Evolutionary conservation across 495 filamentous ascomycete species (phyloP), one percentile per base, ranked within the genome.

Genomic region (Aspergillus sclerotiicarbonarius): DNA sequence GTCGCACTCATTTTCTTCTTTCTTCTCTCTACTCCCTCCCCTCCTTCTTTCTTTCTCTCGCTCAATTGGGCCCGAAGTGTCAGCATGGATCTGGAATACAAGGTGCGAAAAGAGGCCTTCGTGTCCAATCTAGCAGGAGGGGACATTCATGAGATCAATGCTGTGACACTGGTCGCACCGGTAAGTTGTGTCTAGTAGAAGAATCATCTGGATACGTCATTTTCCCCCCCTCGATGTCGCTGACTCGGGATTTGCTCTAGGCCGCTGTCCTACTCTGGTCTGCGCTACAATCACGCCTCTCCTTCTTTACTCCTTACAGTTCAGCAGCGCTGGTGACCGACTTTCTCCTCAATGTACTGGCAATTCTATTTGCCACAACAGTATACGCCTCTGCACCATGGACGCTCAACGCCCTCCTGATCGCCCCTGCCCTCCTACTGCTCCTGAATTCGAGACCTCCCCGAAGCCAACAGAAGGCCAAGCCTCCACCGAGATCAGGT

Each of bases 61-160:
- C 31, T 21, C 19, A 20, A 25, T 32, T 43, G 53, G 39, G 39
- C 15, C 18, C 18, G 13, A 10, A 44, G 2, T 35, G 7, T 50
- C 43, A 71, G 44, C 19, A 86, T 85, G 84, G 81, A 81, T 46
- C 71, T 76, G 29, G 85, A 78, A 72, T 93, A 96, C 76, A 99
- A 98, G 76, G 82, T 86, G 51, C 81, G 86, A 51, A 99, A 98
- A 71, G 92, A 96, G 79, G 90, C 90, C 55, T 96, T 96, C 67
- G 94, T 99, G 63, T 96, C 93, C 18, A 89, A 91, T 67, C 85
- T 96, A 32, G 84, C 87, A n/a, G 94, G 94, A 37, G 91, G 93
- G 39, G 78, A 82, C 13, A 87, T 97, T 48, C 67, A 75, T 29
- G 94, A 99, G 67, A 93, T 99, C 75, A 92, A 96, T 63, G 77